Percentiles rank a stretch among this genome's conserved stretches.
Evolutionary conservation across 164 flowering plant species (phyloP).

Genomic region (Buxus sempervirens): DNA sequence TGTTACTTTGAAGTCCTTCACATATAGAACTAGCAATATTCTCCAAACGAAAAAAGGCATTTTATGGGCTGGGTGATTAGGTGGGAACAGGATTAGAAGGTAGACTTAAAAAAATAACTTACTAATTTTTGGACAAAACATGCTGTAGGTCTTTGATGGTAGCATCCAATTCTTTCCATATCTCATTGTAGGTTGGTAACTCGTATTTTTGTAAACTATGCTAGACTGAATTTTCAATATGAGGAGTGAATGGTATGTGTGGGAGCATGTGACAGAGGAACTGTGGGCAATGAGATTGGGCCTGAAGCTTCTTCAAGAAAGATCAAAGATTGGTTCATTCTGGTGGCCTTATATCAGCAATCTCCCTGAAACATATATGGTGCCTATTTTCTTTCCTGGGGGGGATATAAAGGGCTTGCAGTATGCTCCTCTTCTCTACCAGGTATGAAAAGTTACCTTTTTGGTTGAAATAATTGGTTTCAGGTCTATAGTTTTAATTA

Average conservation of each 20-base stretch:
- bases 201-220: slow-evolving; percentile 38
- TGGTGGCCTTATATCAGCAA: slow-evolving; percentile 99
- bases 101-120: no score
- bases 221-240: slow-evolving; percentile 54
- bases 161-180: not conserved
- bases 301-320: slow-evolving; percentile 85
- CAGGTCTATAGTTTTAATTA: not conserved
- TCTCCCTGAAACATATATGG: slow-evolving; percentile 81
- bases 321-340: slow-evolving; percentile 75
- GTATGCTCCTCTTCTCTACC: slow-evolving; percentile 88
- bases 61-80: no score
- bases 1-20: no score
- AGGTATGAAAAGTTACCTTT: slow-evolving; percentile 42
- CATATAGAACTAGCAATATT: no score
- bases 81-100: no score
- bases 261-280: slow-evolving; percentile 95
- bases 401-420: slow-evolving; percentile 91
- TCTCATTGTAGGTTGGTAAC: slow-evolving; percentile 34
- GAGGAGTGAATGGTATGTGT: slow-evolving; percentile 59
- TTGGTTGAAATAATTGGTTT: not conserved
- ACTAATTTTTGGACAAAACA: no score
- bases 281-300: slow-evolving; percentile 96
- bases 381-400: slow-evolving; percentile 88
- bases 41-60: no score
- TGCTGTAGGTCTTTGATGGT: not conserved